phyloP scores from a whole-genome alignment of 306 rosid species.

The Cucurbita argyrosperma region DNA sequence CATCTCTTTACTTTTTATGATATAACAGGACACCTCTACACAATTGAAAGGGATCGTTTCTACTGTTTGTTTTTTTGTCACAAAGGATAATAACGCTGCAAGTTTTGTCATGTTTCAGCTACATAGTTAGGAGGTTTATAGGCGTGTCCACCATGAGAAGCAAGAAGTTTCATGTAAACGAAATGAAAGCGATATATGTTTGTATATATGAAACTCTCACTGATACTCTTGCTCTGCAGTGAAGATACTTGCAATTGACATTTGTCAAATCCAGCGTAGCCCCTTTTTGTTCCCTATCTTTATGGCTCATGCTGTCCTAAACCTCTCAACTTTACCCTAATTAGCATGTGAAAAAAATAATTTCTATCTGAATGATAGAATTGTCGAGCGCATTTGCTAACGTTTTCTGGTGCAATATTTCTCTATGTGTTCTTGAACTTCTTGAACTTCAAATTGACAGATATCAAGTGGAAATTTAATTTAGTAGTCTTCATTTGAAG shows the following conservation, averaged over 20 bases:
- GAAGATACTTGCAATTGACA: no score
- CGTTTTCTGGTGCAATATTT: background rate
- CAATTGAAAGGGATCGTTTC: background rate
- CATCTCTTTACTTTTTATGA: background rate
- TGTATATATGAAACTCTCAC: constrained; percentile 1
- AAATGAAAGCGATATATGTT: background rate
- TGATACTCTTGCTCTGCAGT: no score
- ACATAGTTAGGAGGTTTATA: background rate
- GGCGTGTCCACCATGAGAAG: constrained; percentile 4
- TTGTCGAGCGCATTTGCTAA: background rate
- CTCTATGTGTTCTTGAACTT: background rate
- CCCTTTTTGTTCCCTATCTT: background rate
- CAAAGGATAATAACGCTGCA: background rate
- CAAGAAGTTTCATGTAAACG: background rate
- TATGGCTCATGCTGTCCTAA: background rate
- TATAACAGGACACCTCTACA: background rate
- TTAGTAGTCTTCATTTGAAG: background rate
- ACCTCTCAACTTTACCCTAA: background rate
- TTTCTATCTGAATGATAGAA: background rate
- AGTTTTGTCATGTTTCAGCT: constrained; percentile 5
- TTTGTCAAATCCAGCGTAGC: background rate
- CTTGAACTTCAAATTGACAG: background rate
- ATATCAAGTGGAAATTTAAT: background rate
- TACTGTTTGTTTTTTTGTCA: background rate
- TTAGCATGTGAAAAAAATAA: background rate